phyloP scores from a whole-genome alignment of 305 asterid species.

The Andrographis paniculata region DNA sequence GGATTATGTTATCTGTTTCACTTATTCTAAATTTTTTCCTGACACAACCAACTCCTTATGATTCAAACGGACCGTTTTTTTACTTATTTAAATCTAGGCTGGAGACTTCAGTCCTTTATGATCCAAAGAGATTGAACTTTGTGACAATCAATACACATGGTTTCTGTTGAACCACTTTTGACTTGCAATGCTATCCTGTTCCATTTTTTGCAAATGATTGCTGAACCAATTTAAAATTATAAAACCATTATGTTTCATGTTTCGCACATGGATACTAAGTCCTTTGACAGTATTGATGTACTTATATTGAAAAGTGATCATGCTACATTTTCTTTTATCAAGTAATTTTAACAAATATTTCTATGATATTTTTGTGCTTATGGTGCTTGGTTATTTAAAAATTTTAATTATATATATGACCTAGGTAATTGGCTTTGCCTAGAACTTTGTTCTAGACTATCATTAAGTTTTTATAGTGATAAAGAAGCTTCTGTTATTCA shows the following conservation, averaged over 20 bases:
- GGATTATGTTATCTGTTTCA: no score
- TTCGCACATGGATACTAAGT: background rate
- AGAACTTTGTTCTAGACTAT: no score
- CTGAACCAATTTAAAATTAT: no score
- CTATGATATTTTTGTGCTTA: no score
- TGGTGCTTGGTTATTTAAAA: background rate
- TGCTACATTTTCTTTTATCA: background rate
- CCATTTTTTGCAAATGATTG: background rate
- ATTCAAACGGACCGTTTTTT: no score
- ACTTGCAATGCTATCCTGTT: background rate
- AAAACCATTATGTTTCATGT: background rate
- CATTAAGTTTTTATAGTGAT: constrained; percentile 12
- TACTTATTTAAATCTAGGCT: background rate
- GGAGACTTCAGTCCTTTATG: background rate
- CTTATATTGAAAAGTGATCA: no score
- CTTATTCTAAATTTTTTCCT: no score
- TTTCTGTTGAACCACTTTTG: background rate
- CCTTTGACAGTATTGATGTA: background rate
- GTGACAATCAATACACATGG: background rate
- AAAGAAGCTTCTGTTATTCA: constrained; percentile 38
- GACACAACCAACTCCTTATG: no score
- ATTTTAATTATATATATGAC: background rate
- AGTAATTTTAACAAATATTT: no score
- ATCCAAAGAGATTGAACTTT: background rate
- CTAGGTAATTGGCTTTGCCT: background rate